Conservation (phyloP, 768 basidiomycete species). For the Neoboletus magnificus region DNA sequence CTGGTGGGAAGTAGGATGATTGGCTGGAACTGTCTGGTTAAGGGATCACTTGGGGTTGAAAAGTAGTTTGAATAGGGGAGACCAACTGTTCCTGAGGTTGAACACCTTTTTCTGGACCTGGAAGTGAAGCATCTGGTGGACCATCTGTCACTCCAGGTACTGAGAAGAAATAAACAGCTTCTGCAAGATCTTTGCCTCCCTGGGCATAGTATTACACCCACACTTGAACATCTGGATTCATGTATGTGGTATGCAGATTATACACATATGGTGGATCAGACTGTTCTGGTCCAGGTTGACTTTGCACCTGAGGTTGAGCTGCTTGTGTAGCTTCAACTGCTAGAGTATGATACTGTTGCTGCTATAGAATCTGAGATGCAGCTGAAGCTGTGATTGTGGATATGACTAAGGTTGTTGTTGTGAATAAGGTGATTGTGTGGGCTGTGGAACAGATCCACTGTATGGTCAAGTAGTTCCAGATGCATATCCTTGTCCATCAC, state of each 20-base stretch:
- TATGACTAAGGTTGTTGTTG: constrained; percentile 24
- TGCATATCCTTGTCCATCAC: constrained; percentile 20
- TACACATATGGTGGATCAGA: constrained; percentile 51
- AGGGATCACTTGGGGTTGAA: constrained; percentile 15
- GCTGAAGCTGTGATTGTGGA: constrained; percentile 8
- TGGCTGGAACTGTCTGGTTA: constrained; percentile 13
- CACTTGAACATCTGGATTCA: constrained; percentile 78
- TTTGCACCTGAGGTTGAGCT: constrained; percentile 11
- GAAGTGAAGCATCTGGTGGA: constrained; percentile 12
- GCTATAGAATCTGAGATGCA: constrained; percentile 29
- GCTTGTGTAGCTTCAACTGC: constrained; percentile 6
- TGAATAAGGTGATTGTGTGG: constrained; percentile 30
- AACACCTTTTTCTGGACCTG: constrained; percentile 6
- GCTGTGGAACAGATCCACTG: constrained; percentile 20
- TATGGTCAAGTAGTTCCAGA: constrained; percentile 21
- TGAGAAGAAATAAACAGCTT: constrained; percentile 76
- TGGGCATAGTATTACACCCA: constrained; percentile 86
- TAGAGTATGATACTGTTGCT: constrained; percentile 18
- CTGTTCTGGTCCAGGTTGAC: constrained; percentile 19
- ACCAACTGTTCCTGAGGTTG: constrained; percentile 13
- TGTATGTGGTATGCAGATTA: constrained; percentile 64
- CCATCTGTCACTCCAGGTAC: constrained; percentile 69
- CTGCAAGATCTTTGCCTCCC: constrained; percentile 70
- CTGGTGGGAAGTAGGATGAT: constrained; percentile 12
- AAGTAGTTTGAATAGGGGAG: constrained; percentile 13